These are phyloP conservation scores for Claviceps sp. DNA, from an alignment of 2,329 filamentous ascomycete genomes.

Conservation along the genomic window DNA sequence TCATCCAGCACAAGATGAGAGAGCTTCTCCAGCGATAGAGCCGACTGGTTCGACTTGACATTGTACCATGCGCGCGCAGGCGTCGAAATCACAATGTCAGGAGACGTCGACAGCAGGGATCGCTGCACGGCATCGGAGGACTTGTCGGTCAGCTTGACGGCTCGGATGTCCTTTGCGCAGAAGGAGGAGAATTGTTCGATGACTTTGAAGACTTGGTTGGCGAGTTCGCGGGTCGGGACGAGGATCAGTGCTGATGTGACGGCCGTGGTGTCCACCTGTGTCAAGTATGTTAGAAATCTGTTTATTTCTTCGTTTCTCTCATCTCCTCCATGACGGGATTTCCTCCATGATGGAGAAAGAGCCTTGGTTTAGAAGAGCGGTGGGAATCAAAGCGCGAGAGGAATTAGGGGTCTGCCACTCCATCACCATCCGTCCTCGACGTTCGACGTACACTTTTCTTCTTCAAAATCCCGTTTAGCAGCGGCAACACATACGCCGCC, in stretches of 20 bases:
- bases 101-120: conserved; percentile 70
- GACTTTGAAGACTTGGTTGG: conserved; percentile 74
- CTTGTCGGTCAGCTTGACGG: conserved; percentile 80
- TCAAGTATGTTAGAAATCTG: neutral
- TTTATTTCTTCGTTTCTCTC: neutral
- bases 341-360: too few relatives aligned
- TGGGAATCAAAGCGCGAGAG: too few relatives aligned
- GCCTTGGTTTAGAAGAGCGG: too few relatives aligned
- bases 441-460: conserved; percentile 47
- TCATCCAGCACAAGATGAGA: conserved; percentile 81
- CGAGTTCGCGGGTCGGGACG: conserved; percentile 87
- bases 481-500: conserved; percentile 81
- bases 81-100: conserved; percentile 84
- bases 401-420: too few relatives aligned
- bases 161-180: conserved; percentile 70
- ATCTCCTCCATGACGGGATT: too few relatives aligned
- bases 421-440: too few relatives aligned
- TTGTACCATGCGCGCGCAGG: conserved; percentile 73
- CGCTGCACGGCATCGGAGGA: conserved; percentile 80
- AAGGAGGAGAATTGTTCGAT: conserved; percentile 67
- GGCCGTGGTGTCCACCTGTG: conserved; percentile 34
- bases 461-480: conserved; percentile 73
- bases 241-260: conserved; percentile 70
- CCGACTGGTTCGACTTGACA: conserved; percentile 48
- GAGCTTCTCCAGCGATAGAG: conserved; percentile 57